A percentile compares a stretch with the other conserved stretches of the same genome.
These are phyloP conservation scores for Boletus rufocinnamomeus DNA, from an alignment of 768 basidiomycete species.

Conservation along the genomic window DNA sequence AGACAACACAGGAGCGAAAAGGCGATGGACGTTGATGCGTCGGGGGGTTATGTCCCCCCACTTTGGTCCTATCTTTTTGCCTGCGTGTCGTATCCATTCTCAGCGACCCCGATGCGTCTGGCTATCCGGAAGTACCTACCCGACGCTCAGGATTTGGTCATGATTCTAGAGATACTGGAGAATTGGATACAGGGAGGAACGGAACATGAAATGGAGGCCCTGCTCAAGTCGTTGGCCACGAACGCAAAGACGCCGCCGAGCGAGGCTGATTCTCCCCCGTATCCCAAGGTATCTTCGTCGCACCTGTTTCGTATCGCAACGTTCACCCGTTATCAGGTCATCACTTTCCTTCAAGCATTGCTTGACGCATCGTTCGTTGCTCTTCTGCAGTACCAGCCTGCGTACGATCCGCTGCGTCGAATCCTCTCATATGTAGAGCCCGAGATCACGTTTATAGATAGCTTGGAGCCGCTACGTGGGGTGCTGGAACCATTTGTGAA, in stretches of 20 bases:
- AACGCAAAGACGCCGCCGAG: conserved; percentile 18
- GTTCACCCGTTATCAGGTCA: conserved; percentile 49
- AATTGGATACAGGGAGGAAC: conserved; percentile 41
- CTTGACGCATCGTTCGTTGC: conserved; percentile 73
- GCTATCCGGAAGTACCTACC: conserved; percentile 46
- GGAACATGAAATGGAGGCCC: conserved; percentile 23
- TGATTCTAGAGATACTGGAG: conserved; percentile 40
- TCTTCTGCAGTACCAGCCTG: conserved; percentile 63
- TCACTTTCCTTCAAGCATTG: conserved; percentile 61
- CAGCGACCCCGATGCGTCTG: conserved; percentile 41
- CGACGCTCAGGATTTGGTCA: conserved; percentile 41
- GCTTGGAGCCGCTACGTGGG: conserved; percentile 58
- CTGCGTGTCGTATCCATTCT: conserved; percentile 43
- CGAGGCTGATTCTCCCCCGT: conserved; percentile 24
- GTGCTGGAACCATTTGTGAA: conserved; percentile 62
- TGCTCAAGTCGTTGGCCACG: conserved; percentile 26
- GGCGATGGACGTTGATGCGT: conserved; percentile 42
- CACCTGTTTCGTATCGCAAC: conserved; percentile 32
- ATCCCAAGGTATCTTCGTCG: conserved; percentile 42
- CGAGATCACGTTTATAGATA: conserved; percentile 52
- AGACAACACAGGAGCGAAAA: conserved; percentile 34
- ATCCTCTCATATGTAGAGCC: conserved; percentile 55
- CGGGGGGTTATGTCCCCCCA: conserved; percentile 33
- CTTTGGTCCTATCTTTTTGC: conserved; percentile 40
- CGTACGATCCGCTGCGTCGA: conserved; percentile 52